Conservation (phyloP, 2,329 filamentous ascomycete species). For the Ophiostoma ulmi region DNA sequence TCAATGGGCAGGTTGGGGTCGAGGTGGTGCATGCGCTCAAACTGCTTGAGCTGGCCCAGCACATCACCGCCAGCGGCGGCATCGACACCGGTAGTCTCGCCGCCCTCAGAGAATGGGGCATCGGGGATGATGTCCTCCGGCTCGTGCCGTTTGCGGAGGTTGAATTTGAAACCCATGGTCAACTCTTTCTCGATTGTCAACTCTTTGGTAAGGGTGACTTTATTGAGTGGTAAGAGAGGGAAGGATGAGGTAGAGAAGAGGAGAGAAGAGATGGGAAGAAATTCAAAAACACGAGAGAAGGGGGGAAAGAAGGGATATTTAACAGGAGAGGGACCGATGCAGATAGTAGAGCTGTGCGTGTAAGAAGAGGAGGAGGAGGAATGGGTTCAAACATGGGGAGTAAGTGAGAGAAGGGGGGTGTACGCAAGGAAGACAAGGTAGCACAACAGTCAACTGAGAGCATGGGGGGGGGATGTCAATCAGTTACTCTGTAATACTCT, state of each 20-base stretch:
- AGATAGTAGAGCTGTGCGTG: not conserved
- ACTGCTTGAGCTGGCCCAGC: constrained; percentile 47
- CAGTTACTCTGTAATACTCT: not conserved
- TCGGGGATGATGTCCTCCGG: constrained; percentile 42
- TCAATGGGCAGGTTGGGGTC: constrained; percentile 62
- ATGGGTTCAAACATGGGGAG: not conserved
- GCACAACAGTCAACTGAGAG: constrained; percentile 17
- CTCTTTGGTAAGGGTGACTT: not conserved
- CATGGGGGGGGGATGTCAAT: constrained; percentile 15
- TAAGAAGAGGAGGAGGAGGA: constrained; percentile 1
- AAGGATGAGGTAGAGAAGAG: not conserved
- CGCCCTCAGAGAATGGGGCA: constrained; percentile 1
- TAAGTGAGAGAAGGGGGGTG: not conserved
- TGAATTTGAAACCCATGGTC: constrained; percentile 27
- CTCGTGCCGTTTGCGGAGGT: constrained; percentile 43
- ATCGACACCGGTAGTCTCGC: not conserved
- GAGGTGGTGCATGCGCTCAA: constrained; percentile 57
- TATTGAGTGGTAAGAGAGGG: not conserved
- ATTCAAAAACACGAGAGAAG: not conserved
- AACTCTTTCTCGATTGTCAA: not conserved
- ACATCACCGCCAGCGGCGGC: constrained; percentile 28
- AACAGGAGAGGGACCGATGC: not conserved
- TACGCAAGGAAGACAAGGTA: constrained; percentile 16
- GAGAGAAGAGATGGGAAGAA: not conserved
- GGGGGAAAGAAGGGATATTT: constrained; percentile 12